These are phyloP conservation scores for Quillaja saponaria DNA, from an alignment of 306 rosid species.

Conservation along the genomic window DNA sequence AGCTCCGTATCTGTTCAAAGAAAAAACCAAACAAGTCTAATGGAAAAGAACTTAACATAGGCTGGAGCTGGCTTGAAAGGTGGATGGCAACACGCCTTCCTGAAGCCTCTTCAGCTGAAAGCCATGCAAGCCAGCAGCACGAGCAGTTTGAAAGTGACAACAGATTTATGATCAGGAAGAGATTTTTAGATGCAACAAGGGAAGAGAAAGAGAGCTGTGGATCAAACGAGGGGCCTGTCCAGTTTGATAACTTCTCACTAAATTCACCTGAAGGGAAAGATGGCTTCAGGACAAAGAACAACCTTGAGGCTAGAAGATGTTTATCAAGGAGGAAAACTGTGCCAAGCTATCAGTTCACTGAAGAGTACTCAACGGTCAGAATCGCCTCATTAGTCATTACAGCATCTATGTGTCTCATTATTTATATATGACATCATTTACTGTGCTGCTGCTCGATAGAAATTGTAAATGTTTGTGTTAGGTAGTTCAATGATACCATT, in stretches of 20 bases:
- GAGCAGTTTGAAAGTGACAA: constrained; percentile 40
- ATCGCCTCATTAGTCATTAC: constrained; percentile 6
- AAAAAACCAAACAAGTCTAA: constrained; percentile 47
- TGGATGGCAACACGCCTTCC: constrained; percentile 97
- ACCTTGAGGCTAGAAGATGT: constrained; percentile 48
- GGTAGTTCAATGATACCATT: background rate
- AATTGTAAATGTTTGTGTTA: constrained; percentile 16
- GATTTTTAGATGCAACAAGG: constrained; percentile 18
- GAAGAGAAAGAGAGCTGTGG: constrained; percentile 95
- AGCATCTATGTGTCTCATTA: background rate
- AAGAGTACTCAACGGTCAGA: constrained; percentile 54
- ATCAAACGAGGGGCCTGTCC: constrained; percentile 75
- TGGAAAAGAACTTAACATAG: constrained; percentile 60
- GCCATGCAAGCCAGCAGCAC: constrained; percentile 42
- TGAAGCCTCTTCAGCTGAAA: constrained; percentile 57
- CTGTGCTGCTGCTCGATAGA: too few relatives aligned
- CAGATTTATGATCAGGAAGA: constrained; percentile 8
- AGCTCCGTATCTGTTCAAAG: constrained; percentile 83
- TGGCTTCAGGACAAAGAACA: constrained; percentile 34
- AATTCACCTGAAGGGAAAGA: constrained; percentile 39
- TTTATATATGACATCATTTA: too few relatives aligned
- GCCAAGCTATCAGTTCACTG: constrained; percentile 51
- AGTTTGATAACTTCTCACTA: constrained; percentile 49
- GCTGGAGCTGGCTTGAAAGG: constrained; percentile 97
- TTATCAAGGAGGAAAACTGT: constrained; percentile 57